Conservation (phyloP, 495 filamentous ascomycete genomes). For the Penicillium bovifimosum region DNA sequence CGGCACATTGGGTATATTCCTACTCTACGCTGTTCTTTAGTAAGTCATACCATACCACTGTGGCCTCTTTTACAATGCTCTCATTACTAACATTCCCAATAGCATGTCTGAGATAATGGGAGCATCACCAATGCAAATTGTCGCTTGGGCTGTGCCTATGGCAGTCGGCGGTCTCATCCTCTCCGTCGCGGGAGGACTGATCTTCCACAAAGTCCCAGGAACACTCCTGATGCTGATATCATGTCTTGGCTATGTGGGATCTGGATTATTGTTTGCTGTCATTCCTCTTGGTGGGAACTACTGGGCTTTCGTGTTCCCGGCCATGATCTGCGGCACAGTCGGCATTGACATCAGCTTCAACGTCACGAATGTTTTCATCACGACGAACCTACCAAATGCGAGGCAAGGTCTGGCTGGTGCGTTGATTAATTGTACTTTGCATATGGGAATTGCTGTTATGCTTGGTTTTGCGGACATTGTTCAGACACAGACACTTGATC, state of each 20-base stretch:
- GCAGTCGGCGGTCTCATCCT: constrained; percentile 70
- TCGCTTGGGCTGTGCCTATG: constrained; percentile 76
- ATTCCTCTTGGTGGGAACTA: constrained; percentile 56
- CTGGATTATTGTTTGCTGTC: constrained; percentile 66
- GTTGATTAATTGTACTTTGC: constrained; percentile 57
- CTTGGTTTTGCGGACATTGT: constrained; percentile 72
- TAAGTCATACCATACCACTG: constrained; percentile 33
- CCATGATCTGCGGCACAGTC: constrained; percentile 76
- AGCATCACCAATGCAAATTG: constrained; percentile 60
- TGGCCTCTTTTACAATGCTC: not conserved
- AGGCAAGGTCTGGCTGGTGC: constrained; percentile 76
- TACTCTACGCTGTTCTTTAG: constrained; percentile 78
- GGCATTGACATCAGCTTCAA: constrained; percentile 84
- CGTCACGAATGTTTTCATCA: constrained; percentile 80
- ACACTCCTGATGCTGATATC: constrained; percentile 65
- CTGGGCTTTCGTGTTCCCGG: constrained; percentile 72
- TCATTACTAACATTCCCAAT: constrained; percentile 6
- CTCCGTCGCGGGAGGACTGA: constrained; percentile 63
- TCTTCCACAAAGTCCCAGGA: constrained; percentile 70
- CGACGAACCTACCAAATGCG: constrained; percentile 60
- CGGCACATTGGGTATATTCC: constrained; percentile 68
- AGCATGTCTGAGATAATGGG: constrained; percentile 65
- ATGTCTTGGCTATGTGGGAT: constrained; percentile 57
- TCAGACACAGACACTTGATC: constrained; percentile 45
- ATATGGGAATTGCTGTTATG: constrained; percentile 79